Conservation (phyloP, 208 protist species). For the Wallacemonas sp. region DNA sequence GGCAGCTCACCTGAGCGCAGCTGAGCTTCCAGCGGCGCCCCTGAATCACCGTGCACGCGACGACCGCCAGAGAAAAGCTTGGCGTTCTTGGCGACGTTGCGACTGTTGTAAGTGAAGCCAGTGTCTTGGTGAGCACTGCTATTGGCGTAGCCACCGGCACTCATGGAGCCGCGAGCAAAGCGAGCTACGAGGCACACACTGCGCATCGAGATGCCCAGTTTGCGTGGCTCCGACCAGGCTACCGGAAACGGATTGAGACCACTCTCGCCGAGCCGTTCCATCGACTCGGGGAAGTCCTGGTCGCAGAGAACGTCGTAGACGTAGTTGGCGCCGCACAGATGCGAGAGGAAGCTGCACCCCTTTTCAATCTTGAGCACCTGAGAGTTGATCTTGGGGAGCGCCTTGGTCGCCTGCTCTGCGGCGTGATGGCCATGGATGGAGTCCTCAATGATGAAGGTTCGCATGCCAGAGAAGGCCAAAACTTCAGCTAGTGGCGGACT, state of each 20-base stretch:
- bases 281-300: slow-evolving; percentile 79
- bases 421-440: slow-evolving; percentile 54
- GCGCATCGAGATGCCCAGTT: slow-evolving; percentile 85
- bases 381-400: slow-evolving; percentile 59
- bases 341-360: slow-evolving; percentile 71
- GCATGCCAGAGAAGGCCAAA: slow-evolving; percentile 69
- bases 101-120: slow-evolving; percentile 68
- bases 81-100: slow-evolving; percentile 55
- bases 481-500: slow-evolving; percentile 79
- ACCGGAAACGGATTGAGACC: slow-evolving; percentile 91
- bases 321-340: slow-evolving; percentile 67
- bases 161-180: slow-evolving; percentile 78
- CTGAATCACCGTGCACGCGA: slow-evolving; percentile 58
- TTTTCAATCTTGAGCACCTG: slow-evolving; percentile 79
- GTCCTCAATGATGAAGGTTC: slow-evolving; percentile 72
- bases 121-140: slow-evolving; percentile 49
- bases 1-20: slow-evolving; percentile 70
- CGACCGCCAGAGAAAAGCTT: slow-evolving; percentile 65
- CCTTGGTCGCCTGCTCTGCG: slow-evolving; percentile 40
- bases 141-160: slow-evolving; percentile 71
- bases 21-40: slow-evolving; percentile 67
- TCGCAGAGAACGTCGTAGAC: slow-evolving; percentile 91
- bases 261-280: slow-evolving; percentile 76
- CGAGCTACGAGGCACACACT: slow-evolving; percentile 77
- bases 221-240: slow-evolving; percentile 85